Percentiles rank a stretch among this genome's conserved stretches.
phyloP scores from a whole-genome alignment of 2,329 filamentous ascomycete genomes.

The Colletotrichum simmondsii region DNA sequence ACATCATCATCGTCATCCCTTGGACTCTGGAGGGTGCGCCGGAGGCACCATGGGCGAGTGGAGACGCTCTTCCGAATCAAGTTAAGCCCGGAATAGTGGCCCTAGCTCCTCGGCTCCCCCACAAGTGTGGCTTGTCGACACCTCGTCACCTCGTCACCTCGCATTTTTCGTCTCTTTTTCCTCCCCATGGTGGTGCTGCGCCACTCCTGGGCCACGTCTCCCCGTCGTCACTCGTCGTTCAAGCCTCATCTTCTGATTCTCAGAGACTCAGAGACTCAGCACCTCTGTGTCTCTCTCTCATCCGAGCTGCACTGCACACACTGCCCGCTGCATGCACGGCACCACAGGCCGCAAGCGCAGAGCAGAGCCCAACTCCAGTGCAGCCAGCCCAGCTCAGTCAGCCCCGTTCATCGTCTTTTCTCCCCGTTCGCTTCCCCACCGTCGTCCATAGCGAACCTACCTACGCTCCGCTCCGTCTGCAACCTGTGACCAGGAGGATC shows the following conservation, averaged over 20 bases:
- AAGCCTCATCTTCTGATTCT: slow-evolving; percentile 13
- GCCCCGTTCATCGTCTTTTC: background rate
- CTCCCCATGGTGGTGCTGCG: background rate
- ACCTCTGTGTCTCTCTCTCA: background rate
- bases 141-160: slow-evolving; percentile 14
- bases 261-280: too few relatives aligned
- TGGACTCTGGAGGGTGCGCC: background rate
- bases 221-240: background rate
- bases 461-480: background rate
- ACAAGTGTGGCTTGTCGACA: slow-evolving; percentile 28
- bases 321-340: background rate
- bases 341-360: too few relatives aligned
- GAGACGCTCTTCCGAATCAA: background rate
- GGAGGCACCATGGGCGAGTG: background rate
- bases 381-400: too few relatives aligned
- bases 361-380: background rate
- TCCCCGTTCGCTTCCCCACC: background rate
- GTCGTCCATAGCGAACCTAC: background rate
- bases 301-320: background rate
- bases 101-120: slow-evolving; percentile 3
- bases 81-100: background rate
- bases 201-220: slow-evolving; percentile 22
- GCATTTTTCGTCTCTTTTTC: background rate
- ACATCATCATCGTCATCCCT: background rate
- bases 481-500: slow-evolving; percentile 1